phyloP scores from a whole-genome alignment of 352 stramenopile genomes.

The Phytophthora macrochlamydospora region DNA sequence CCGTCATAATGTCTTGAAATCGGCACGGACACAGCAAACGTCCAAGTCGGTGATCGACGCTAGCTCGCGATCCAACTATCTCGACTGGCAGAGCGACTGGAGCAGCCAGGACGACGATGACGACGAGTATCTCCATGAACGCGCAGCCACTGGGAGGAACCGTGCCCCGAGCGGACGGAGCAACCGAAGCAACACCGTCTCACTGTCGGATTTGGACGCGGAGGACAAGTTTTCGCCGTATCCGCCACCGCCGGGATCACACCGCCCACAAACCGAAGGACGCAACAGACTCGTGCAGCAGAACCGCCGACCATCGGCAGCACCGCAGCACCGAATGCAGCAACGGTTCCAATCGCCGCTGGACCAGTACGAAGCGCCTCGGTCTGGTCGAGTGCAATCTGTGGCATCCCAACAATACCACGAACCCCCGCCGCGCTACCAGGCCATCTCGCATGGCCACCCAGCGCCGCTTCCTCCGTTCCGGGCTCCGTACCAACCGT shows the following conservation, averaged over 20 bases:
- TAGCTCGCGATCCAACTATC: conserved; percentile 39
- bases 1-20: conserved; percentile 27
- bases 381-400: neutral
- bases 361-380: conserved; percentile 29
- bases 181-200: conserved; percentile 28
- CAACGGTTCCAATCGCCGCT: conserved; percentile 28
- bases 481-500: conserved; percentile 29
- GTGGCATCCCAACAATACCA: conserved; percentile 9
- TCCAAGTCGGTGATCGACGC: conserved; percentile 34
- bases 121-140: conserved; percentile 38
- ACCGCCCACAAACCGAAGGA: conserved; percentile 37
- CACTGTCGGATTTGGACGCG: conserved; percentile 33
- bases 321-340: conserved; percentile 4
- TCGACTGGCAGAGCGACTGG: conserved; percentile 42
- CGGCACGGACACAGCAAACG: conserved; percentile 2
- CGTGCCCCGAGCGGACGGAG: conserved; percentile 18
- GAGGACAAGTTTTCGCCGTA: conserved; percentile 47
- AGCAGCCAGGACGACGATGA: conserved; percentile 47
- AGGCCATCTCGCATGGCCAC: conserved; percentile 5
- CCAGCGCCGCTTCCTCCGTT: conserved; percentile 24
- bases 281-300: conserved; percentile 38
- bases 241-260: conserved; percentile 22
- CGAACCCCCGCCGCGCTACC: conserved; percentile 17
- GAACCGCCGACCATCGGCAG: conserved; percentile 16
- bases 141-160: conserved; percentile 7